Conservation (phyloP, 805 yeast genomes). For the Yamadazyma tumulicola region DNA sequence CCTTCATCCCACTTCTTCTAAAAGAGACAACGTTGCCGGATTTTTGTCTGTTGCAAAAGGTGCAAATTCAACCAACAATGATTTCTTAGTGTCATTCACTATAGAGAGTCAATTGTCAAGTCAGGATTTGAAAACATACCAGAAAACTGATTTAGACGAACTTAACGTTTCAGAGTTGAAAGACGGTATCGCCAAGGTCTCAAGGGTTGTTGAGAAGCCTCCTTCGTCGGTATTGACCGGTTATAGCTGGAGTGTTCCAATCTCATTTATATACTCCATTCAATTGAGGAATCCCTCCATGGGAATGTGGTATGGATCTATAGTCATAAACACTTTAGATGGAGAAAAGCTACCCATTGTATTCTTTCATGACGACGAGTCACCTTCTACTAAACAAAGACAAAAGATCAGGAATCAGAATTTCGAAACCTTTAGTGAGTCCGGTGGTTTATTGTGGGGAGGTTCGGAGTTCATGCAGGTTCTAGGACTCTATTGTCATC, state of each 20-base stretch:
- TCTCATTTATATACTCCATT: conserved; percentile 66
- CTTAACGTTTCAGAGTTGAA: conserved; percentile 17
- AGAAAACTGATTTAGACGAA: conserved; percentile 47
- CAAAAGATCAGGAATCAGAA: conserved; percentile 56
- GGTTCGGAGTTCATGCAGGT: conserved; percentile 71
- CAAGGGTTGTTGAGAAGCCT: conserved; percentile 47
- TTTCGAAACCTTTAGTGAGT: conserved; percentile 70
- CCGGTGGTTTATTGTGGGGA: conserved; percentile 76
- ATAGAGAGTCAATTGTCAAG: conserved; percentile 52
- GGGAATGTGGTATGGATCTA: conserved; percentile 92
- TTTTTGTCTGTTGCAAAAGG: conserved; percentile 64
- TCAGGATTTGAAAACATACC: conserved; percentile 45
- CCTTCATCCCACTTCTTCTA: conserved; percentile 74
- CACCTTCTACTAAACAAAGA: conserved; percentile 66
- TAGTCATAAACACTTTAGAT: conserved; percentile 66
- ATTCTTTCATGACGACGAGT: conserved; percentile 90
- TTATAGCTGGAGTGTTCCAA: conserved; percentile 65
- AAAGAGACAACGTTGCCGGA: conserved; percentile 78
- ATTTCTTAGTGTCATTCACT: conserved; percentile 62
- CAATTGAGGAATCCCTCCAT: conserved; percentile 80
- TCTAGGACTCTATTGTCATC: conserved; percentile 51
- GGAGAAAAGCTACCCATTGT: conserved; percentile 74
- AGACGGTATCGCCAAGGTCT: conserved; percentile 1
- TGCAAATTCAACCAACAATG: conserved; percentile 46
- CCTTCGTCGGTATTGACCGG: conserved; percentile 49